phyloP scores from a whole-genome alignment of 2,329 filamentous ascomycete species.

The Ophiostoma australiae region DNA sequence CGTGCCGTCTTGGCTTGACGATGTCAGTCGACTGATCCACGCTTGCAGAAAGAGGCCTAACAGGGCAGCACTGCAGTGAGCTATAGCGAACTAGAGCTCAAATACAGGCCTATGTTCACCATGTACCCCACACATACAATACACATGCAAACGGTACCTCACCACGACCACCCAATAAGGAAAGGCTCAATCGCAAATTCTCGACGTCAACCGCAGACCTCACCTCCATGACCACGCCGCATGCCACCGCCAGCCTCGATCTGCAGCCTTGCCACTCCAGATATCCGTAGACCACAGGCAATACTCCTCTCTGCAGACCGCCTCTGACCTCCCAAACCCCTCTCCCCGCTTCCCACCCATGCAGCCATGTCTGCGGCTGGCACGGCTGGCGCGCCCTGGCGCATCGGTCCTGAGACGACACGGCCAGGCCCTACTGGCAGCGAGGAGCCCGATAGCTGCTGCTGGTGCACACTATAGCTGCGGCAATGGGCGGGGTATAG shows the following conservation, averaged over 20 bases:
- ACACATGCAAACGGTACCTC: neutral
- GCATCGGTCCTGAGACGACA: slow-evolving; percentile 13
- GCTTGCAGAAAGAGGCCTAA: neutral
- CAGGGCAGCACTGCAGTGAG: neutral
- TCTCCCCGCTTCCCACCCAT: slow-evolving; percentile 27
- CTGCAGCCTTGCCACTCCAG: neutral
- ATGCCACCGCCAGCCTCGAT: neutral
- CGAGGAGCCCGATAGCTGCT: neutral
- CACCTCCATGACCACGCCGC: neutral
- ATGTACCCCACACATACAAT: neutral
- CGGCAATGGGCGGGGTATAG: neutral
- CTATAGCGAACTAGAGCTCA: neutral
- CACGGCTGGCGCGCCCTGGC: slow-evolving; percentile 31
- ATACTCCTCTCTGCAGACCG: neutral
- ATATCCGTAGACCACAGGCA: neutral
- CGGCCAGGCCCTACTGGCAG: neutral
- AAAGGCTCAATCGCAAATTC: slow-evolving; percentile 21
- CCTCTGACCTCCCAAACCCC: neutral
- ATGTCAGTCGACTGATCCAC: neutral
- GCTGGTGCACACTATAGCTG: neutral
- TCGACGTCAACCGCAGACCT: neutral
- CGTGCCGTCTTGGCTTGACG: neutral
- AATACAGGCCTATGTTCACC: neutral
- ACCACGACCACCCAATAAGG: slow-evolving; percentile 10
- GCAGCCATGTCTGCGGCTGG: slow-evolving; percentile 36